Percentiles rank a stretch among this genome's conserved stretches.
Evolutionary conservation across 805 yeast genomes (phyloP).

Genomic region (Myxozyma neotropica): DNA sequence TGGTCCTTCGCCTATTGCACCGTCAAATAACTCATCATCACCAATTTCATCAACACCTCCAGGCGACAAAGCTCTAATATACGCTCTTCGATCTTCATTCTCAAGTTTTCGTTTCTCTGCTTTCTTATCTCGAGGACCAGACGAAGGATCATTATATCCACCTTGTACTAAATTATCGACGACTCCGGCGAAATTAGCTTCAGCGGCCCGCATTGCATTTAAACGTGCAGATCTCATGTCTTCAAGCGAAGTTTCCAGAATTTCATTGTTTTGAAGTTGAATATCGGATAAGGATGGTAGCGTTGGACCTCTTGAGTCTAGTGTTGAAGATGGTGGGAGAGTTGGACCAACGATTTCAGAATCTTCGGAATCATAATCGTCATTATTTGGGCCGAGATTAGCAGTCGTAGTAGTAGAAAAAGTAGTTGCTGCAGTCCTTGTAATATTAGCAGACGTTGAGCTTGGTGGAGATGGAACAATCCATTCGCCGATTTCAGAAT

Average conservation of each 20-base stretch:
- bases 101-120: conserved; percentile 23
- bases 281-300: conserved; percentile 22
- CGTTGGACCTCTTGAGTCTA: conserved; percentile 18
- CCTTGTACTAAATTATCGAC: conserved; percentile 22
- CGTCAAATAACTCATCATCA: conserved; percentile 26
- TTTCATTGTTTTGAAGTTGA: conserved; percentile 12
- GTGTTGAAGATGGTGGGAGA: conserved; percentile 2
- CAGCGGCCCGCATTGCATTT: neutral
- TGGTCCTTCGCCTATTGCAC: conserved; percentile 3
- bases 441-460: neutral
- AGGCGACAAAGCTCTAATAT: conserved; percentile 17
- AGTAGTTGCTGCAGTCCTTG: neutral
- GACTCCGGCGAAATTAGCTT: conserved; percentile 6
- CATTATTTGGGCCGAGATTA: neutral
- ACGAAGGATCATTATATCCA: conserved; percentile 11
- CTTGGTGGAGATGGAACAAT: neutral
- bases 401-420: too few relatives aligned
- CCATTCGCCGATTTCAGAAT: conserved; percentile 8
- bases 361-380: conserved; percentile 11
- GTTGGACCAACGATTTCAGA: conserved; percentile 23
- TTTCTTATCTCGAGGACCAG: conserved; percentile 13
- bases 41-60: conserved; percentile 28
- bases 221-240: conserved; percentile 13
- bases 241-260: conserved; percentile 11
- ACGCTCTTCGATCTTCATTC: conserved; percentile 24